Percentiles rank a stretch among this genome's conserved stretches.
phyloP scores from a whole-genome alignment of 495 filamentous ascomycete species.

The Peziza echinospora region DNA sequence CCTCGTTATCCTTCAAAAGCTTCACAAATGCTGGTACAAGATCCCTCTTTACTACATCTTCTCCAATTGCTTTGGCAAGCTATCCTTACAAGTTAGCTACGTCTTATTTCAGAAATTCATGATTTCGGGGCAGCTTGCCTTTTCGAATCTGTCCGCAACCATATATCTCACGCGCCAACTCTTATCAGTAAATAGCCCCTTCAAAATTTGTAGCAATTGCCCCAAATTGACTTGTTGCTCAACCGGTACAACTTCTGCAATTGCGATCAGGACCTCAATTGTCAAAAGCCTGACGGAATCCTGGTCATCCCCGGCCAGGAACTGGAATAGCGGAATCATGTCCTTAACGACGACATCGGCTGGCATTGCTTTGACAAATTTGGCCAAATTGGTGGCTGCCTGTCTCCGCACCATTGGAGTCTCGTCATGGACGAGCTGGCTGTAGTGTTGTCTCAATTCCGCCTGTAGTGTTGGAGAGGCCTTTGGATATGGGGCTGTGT shows the following conservation, averaged over 20 bases:
- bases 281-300: constrained; percentile 92
- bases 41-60: constrained; percentile 84
- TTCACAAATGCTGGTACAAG: constrained; percentile 94
- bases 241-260: constrained; percentile 92
- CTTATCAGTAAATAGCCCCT: constrained; percentile 90
- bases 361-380: constrained; percentile 93
- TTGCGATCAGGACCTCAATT: constrained; percentile 86
- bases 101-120: background rate
- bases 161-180: constrained; percentile 98
- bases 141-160: constrained; percentile 96
- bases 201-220: constrained; percentile 68
- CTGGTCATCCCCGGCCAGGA: constrained; percentile 85
- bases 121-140: constrained; percentile 28
- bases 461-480: constrained; percentile 68
- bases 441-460: constrained; percentile 71
- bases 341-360: constrained; percentile 78
- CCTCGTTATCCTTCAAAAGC: constrained; percentile 88
- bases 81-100: constrained; percentile 22
- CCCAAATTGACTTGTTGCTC: constrained; percentile 94
- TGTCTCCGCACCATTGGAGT: constrained; percentile 97
- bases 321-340: constrained; percentile 97
- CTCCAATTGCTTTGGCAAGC: constrained; percentile 96
- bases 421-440: constrained; percentile 84
- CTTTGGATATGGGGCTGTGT: constrained; percentile 76
- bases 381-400: constrained; percentile 84